Evolutionary conservation across 1,284 basidiomycete genomes (phyloP), one percentile per base, ranked within the genome.

Genomic region (Uromyces viciae-fabae): DNA sequence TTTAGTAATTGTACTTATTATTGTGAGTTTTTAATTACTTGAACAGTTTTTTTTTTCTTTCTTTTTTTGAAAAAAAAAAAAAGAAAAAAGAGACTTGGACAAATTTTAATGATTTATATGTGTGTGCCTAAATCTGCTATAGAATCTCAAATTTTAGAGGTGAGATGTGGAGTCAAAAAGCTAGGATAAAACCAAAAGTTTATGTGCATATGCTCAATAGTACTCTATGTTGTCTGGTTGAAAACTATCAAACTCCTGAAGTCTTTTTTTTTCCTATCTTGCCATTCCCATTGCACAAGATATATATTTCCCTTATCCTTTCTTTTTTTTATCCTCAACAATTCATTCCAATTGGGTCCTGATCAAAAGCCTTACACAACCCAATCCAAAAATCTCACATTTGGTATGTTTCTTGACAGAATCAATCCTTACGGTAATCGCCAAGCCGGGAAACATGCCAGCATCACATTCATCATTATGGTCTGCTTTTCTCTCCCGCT

Each of bases 181-280:
- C 92, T 93, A 85, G 93, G 93, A 52, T 93, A 94, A 84, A 88
- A 91, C 62, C 91, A 94, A 83, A 94, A 85, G 88, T 93, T 17
- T 98, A 96, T 86, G 94, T 95, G 2, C 95, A 98, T 88, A 98
- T 98, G 94, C 88, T 97, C 85, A 98, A 97, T 87, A 96, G 97
- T 69, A 99, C 97, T 0, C 90, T 99, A 38, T 98, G 96, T 87
- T 98, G 97, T 87, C 85, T 99, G 68, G 96, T 95, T n/a, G 96
- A 99, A 88, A 99, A 99, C 87, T 95, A 95, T 86, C 97, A 99
- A 88, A 98, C 95, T 0, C 89, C 92, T 0, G 94, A 98, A 81
- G 77, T 80, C 25, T 40, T 25, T 68, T 22, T 17, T 25, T 31
- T 42, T 52, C 19, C n/a, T 3, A 42, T 66, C 43, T n/a, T n/a